phyloP scores from a whole-genome alignment of 2,329 filamentous ascomycete species.

The Colletotrichum higginsianum region DNA sequence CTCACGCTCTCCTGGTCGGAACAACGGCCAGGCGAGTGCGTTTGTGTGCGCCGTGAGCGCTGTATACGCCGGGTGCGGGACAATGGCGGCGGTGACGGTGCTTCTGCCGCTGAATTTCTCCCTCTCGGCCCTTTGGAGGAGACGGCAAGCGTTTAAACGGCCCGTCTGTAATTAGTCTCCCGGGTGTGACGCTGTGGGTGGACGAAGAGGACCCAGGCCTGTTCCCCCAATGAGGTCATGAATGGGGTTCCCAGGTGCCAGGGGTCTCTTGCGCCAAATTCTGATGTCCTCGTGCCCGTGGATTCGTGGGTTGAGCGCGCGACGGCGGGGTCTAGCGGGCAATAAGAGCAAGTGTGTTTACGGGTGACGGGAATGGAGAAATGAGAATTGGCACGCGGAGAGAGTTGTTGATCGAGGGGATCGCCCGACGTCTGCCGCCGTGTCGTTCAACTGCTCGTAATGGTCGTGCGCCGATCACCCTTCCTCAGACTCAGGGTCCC shows the following conservation, averaged over 20 bases:
- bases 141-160: conserved; percentile 41
- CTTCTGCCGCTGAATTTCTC: conserved; percentile 14
- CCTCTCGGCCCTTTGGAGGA: conserved; percentile 41
- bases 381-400: neutral
- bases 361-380: conserved; percentile 24
- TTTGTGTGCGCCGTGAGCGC: neutral
- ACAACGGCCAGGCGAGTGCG: conserved; percentile 14
- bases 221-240: conserved; percentile 42
- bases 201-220: conserved; percentile 37
- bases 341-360: conserved; percentile 14
- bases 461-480: conserved; percentile 15
- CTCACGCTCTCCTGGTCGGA: neutral
- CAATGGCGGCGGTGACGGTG: conserved; percentile 10
- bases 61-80: conserved; percentile 7
- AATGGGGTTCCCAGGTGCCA: conserved; percentile 32
- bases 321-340: neutral
- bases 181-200: conserved; percentile 41
- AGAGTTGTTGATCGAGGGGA: neutral
- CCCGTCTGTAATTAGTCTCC: conserved; percentile 42
- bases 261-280: conserved; percentile 33
- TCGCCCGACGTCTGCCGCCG: conserved; percentile 9
- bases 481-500: conserved; percentile 10
- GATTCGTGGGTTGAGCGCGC: conserved; percentile 26
- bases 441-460: conserved; percentile 26
- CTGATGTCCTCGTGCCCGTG: conserved; percentile 38